Conservation (phyloP, 768 basidiomycete species). For the Trametes maxima region DNA sequence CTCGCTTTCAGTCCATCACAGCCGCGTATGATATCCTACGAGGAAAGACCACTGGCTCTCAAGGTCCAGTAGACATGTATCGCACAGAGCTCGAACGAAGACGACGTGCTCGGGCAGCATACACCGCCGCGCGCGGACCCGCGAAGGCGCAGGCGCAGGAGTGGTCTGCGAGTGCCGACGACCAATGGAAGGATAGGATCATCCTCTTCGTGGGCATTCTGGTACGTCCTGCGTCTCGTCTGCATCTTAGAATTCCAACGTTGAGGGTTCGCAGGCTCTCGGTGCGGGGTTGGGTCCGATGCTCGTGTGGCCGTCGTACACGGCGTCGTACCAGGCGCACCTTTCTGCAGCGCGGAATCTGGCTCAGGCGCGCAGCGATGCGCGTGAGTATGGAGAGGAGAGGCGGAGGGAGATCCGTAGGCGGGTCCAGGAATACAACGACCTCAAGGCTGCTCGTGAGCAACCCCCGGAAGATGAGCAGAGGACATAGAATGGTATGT, state of each 20-base stretch:
- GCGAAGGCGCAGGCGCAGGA: slow-evolving; percentile 23
- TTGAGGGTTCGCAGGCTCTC: slow-evolving; percentile 40
- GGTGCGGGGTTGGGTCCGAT: slow-evolving; percentile 48
- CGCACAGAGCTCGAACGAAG: slow-evolving; percentile 55
- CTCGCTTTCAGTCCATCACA: slow-evolving; percentile 65
- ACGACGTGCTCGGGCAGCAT: slow-evolving; percentile 33
- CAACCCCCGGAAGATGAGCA: slow-evolving; percentile 7
- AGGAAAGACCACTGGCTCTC: slow-evolving; percentile 35
- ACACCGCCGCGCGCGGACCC: slow-evolving; percentile 34
- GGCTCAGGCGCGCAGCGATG: slow-evolving; percentile 59
- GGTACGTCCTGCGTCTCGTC: slow-evolving; percentile 38
- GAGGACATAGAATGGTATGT: neutral
- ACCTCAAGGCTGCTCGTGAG: slow-evolving; percentile 13
- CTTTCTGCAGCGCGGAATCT: slow-evolving; percentile 57
- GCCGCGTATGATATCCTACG: slow-evolving; percentile 63
- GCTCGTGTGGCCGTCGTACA: slow-evolving; percentile 38
- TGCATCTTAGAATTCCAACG: neutral
- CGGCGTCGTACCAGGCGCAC: slow-evolving; percentile 47
- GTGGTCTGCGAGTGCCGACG: slow-evolving; percentile 41
- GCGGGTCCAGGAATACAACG: slow-evolving; percentile 44
- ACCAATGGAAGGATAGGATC: slow-evolving; percentile 53
- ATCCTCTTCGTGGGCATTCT: slow-evolving; percentile 51
- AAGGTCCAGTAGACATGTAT: slow-evolving; percentile 44
- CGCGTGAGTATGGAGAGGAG: slow-evolving; percentile 54
- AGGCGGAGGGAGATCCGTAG: slow-evolving; percentile 53